These are phyloP conservation scores for Blastomyces gilchristii DNA, from an alignment of 2,329 filamentous ascomycete genomes.

Conservation along the genomic window DNA sequence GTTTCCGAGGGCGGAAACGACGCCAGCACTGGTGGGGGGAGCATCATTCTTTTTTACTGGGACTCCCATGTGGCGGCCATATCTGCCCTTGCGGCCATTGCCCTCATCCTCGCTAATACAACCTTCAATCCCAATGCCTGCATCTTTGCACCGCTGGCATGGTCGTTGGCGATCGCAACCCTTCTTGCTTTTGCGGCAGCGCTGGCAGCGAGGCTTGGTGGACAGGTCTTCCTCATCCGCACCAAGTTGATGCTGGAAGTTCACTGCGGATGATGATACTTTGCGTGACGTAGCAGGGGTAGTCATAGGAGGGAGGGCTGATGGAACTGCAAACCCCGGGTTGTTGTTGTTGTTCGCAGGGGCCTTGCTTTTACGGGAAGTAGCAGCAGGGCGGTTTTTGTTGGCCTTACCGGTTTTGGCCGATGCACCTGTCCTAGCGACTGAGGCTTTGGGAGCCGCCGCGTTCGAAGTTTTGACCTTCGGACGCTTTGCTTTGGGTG, in stretches of 20 bases:
- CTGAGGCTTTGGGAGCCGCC: constrained; percentile 23
- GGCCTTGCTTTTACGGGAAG: constrained; percentile 33
- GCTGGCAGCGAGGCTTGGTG: constrained; percentile 91
- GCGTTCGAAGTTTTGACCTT: constrained; percentile 38
- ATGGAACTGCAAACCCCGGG: constrained; percentile 46
- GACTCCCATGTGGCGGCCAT: constrained; percentile 61
- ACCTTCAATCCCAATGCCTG: constrained; percentile 82
- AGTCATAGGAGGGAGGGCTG: constrained; percentile 25
- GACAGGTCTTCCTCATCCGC: constrained; percentile 82
- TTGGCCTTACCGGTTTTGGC: constrained; percentile 18
- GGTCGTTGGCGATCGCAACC: constrained; percentile 94
- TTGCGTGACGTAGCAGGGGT: constrained; percentile 36
- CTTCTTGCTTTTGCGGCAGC: constrained; percentile 99
- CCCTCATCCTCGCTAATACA: constrained; percentile 97
- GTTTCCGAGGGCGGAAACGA: constrained; percentile 13
- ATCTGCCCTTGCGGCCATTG: constrained; percentile 91
- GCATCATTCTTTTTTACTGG: constrained; percentile 49
- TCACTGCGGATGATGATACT: constrained; percentile 48
- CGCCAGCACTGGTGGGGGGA: constrained; percentile 18
- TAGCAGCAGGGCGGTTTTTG: constrained; percentile 26
- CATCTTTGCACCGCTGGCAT: constrained; percentile 90
- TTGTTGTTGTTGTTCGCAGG: constrained; percentile 17
- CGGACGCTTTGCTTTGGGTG: constrained; percentile 42
- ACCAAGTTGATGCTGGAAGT: constrained; percentile 51
- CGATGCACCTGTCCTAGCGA: constrained; percentile 20